Evolutionary conservation across 768 basidiomycete species (phyloP), one percentile per base, ranked within the genome.

Genomic region (Tylopilus sp.): DNA sequence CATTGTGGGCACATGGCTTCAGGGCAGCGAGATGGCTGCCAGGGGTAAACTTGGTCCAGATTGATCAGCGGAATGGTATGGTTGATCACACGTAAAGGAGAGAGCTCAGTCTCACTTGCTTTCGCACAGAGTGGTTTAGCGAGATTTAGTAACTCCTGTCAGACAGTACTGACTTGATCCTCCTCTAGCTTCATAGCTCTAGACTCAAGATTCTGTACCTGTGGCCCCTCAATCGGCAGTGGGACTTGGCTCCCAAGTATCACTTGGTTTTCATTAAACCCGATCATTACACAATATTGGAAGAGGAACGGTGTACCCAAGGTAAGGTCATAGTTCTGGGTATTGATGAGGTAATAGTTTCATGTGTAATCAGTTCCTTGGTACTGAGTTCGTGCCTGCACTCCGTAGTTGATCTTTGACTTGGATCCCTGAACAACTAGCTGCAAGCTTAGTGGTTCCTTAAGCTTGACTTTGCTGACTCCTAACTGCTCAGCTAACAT

Each of bases 261-360:
- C 13, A 25, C 40, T 6, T 7, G 24, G 13, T 6, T 41, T 6
- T 41, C 25, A 4, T 26, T 42, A 4, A 42, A 17, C 0, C 41
- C 41, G 0, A 42, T 5, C 14, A 28, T 22, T 1, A 73, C 59
- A 9, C 61, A 28, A 28, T 75, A 66, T 26, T 73, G 71, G 25
- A 46, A 73, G 13, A 77, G 37, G 44, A 69, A 77, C 0, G 71
- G 76, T 0, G 74, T 75, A 2, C 77, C 70, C 0, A 76, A 53
- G 6, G 75, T 72, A 0, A 72, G 10, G 21, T 79, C 72, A 30
- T 78, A 77, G 8, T 58, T 66, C 0, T 70, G 61, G 0, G 77
- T 7, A 42, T 78, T 78, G 0, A 70, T 63, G 0, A 77, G 56
- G 52, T 78, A 66, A 43, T 77, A 76, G 4, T 62, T 52, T 1